These are phyloP conservation scores for Leccinum huronense DNA, from an alignment of 1,284 basidiomycete species.

Conservation along the genomic window DNA sequence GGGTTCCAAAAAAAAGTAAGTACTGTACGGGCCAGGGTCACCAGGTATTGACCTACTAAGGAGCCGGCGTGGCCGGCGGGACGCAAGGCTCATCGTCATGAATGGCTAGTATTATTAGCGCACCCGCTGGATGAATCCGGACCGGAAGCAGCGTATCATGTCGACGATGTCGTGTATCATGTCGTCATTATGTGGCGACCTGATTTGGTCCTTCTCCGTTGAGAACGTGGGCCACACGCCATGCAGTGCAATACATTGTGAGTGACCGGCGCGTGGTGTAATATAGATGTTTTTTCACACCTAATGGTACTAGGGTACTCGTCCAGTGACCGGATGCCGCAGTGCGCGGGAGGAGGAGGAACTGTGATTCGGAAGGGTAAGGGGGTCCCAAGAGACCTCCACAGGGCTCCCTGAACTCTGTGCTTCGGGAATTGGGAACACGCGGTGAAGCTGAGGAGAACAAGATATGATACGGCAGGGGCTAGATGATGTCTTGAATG, in stretches of 20 bases:
- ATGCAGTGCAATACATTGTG: slow-evolving; percentile 9
- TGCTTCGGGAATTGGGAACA: neutral
- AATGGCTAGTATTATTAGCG: neutral
- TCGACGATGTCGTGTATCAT: neutral
- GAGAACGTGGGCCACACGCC: slow-evolving; percentile 18
- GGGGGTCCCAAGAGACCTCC: slow-evolving; percentile 1
- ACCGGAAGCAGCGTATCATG: neutral
- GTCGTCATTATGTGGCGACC: neutral
- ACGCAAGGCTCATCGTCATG: neutral
- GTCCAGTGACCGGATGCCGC: neutral
- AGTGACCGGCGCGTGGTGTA: neutral
- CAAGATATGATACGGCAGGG: neutral
- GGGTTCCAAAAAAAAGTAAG: neutral
- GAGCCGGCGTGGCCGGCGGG: neutral
- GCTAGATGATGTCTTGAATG: neutral
- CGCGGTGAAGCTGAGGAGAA: neutral
- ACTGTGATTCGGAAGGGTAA: neutral
- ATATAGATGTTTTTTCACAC: neutral
- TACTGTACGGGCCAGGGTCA: neutral
- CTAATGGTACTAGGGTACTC: neutral
- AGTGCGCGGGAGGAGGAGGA: neutral
- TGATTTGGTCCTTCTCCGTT: slow-evolving; percentile 1
- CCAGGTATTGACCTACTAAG: neutral
- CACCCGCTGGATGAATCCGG: slow-evolving; percentile 1
- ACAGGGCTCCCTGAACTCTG: neutral